These are phyloP conservation scores for Pulveroboletus sp. DNA, from an alignment of 768 basidiomycete genomes.

Conservation along the genomic window DNA sequence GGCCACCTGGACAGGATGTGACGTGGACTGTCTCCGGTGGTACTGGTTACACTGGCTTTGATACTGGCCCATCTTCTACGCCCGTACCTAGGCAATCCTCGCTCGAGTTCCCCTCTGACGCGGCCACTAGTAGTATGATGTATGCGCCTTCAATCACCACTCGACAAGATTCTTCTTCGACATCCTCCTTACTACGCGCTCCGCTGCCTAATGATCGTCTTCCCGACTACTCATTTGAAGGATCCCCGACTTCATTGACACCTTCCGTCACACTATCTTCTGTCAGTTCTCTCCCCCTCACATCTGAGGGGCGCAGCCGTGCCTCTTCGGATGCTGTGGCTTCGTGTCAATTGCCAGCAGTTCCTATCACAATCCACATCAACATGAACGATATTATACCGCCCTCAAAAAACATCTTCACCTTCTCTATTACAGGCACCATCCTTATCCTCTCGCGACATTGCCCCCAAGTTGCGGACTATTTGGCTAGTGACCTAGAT, in stretches of 20 bases:
- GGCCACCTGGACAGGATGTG: slow-evolving; percentile 48
- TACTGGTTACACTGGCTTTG: slow-evolving; percentile 67
- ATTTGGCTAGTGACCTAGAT: slow-evolving; percentile 30
- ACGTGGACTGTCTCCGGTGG: slow-evolving; percentile 64
- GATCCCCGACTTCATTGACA: slow-evolving; percentile 47
- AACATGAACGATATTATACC: slow-evolving; percentile 76
- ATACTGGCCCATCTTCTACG: slow-evolving; percentile 42
- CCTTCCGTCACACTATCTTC: slow-evolving; percentile 41
- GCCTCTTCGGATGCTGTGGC: slow-evolving; percentile 32
- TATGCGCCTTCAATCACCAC: slow-evolving; percentile 24
- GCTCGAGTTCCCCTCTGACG: slow-evolving; percentile 38
- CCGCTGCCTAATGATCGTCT: slow-evolving; percentile 63
- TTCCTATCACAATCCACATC: slow-evolving; percentile 67
- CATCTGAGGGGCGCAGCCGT: slow-evolving; percentile 34
- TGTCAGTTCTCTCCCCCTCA: slow-evolving; percentile 31
- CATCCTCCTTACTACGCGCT: slow-evolving; percentile 66
- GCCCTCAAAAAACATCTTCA: slow-evolving; percentile 58
- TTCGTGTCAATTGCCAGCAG: slow-evolving; percentile 42
- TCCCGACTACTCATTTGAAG: slow-evolving; percentile 75
- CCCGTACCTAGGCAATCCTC: slow-evolving; percentile 45
- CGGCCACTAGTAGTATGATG: slow-evolving; percentile 16
- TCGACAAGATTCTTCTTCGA: slow-evolving; percentile 43
- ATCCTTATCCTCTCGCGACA: slow-evolving; percentile 53
- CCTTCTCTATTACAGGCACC: slow-evolving; percentile 61
- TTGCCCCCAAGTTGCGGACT: slow-evolving; percentile 21